phyloP scores from a whole-genome alignment of 176 grass and related monocot genomes.

The maize (Zea mays) region DNA sequence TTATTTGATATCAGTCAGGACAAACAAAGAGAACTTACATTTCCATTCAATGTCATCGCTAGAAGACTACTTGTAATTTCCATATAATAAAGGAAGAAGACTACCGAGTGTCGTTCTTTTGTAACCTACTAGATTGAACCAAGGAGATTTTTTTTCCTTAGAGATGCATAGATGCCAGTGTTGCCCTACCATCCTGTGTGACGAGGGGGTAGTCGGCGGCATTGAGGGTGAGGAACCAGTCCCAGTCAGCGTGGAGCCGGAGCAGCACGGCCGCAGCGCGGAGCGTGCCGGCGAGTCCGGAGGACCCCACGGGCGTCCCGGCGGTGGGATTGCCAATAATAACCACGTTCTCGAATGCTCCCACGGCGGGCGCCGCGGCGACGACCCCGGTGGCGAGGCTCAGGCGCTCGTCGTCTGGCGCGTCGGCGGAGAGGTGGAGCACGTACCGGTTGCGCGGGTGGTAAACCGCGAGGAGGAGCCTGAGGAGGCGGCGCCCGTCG shows the following conservation, averaged over 20 bases:
- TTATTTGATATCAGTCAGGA: background rate
- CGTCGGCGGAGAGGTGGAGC: conserved; percentile 64
- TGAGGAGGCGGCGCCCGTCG: conserved; percentile 54
- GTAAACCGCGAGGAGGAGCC: conserved; percentile 78
- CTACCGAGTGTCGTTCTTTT: conserved; percentile 26
- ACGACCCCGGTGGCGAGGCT: conserved; percentile 48
- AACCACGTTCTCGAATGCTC: conserved; percentile 64
- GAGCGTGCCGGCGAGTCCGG: conserved; percentile 62
- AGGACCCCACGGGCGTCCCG: conserved; percentile 60
- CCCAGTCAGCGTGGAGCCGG: conserved; percentile 65
- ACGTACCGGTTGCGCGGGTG: conserved; percentile 85
- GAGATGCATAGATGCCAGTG: background rate
- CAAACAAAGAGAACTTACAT: background rate
- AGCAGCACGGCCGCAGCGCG: conserved; percentile 67
- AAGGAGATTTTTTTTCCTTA: background rate
- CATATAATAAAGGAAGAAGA: conserved; percentile 21
- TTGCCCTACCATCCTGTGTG: conserved; percentile 75
- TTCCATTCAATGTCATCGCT: conserved; percentile 11
- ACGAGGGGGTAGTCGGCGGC: conserved; percentile 76
- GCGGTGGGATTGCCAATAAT: conserved; percentile 53
- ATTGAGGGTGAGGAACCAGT: conserved; percentile 83
- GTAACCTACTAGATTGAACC: background rate
- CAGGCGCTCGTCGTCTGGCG: conserved; percentile 51
- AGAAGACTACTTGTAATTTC: background rate
- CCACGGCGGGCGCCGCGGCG: conserved; percentile 39